Base-by-base conservation (phyloP, 2,329 filamentous ascomycete genomes). In the Hypoxylon sp. region DNA sequence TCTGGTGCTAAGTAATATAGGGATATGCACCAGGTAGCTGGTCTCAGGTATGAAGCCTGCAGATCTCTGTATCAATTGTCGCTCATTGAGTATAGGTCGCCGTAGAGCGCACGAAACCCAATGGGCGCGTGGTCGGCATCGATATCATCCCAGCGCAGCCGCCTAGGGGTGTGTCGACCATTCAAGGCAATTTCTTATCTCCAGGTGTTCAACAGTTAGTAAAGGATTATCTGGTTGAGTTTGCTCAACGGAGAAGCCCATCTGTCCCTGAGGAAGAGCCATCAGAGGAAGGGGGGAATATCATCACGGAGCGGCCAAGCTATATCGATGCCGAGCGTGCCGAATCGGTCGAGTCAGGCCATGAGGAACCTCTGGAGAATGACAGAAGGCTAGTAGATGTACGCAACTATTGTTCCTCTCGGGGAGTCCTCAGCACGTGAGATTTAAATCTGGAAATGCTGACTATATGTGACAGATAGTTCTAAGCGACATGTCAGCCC, bases 401-500 rank as follows among this genome's bases (percentile, higher is more conserved):
- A 77, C 76, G 85, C 11, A 81, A 53, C 35, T 14, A 35, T 10
- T 27, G 20, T 6, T 22, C 30, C 25, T n/a, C 30, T 35, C 56
- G 31, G 31, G 37, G 2, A 11, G 17, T 35, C 2, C n/a, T 66
- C 20, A 14, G 27, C 25, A 35, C 17, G 11, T 6, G 30, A 4
- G 3, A 50, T 48, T 56, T 22, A 25, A 33, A 48, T 6, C 22
- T n/a, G 3, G 31, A 33, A 44, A 35, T 33, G 31, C 69, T 75
- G 25, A 75, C 70, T 27, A 6, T 14, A 13, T 40, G n/a, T 6
- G 20, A 30, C 70, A 89, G 87, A 89, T 99, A 78, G 93, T 99
- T 79, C 85, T 99, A 79, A 97, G 94, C 89, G 96, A 99, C 88
- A 99, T 99, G 96, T 99, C 91, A 89, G 95, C 87, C 87, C 95